phyloP scores from a whole-genome alignment of 2,329 filamentous ascomycete genomes.

The Taxawa tesnikishii region DNA sequence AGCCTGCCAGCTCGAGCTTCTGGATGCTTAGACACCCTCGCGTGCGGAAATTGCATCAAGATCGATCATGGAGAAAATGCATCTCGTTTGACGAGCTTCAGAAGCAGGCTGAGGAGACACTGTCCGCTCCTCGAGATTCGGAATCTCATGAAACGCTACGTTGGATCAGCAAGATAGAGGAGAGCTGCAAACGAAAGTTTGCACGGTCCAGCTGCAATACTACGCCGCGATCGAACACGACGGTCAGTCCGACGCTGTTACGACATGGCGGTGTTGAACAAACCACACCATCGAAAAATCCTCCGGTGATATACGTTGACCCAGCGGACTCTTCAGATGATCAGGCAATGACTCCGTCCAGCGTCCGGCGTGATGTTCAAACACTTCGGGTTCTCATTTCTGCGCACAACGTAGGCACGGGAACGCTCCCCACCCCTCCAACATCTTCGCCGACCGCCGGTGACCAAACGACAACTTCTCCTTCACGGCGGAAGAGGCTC shows the following conservation, averaged over 20 bases:
- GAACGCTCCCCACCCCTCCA: too few relatives aligned
- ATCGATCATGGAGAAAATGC: conserved; percentile 57
- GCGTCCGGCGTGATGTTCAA: too few relatives aligned
- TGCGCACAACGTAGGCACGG: too few relatives aligned
- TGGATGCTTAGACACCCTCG: conserved; percentile 67
- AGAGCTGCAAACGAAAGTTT: conserved; percentile 15
- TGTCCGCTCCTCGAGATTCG: conserved; percentile 35
- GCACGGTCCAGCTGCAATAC: conserved; percentile 13
- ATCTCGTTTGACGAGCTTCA: conserved; percentile 61
- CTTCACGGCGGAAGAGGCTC: too few relatives aligned
- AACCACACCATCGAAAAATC: too few relatives aligned
- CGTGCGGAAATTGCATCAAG: conserved; percentile 64
- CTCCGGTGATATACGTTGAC: too few relatives aligned
- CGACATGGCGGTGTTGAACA: too few relatives aligned
- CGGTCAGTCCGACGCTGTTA: neutral
- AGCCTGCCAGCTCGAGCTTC: conserved; percentile 54
- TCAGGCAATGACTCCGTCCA: too few relatives aligned
- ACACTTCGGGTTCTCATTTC: too few relatives aligned
- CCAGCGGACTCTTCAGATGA: too few relatives aligned
- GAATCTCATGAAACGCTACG: conserved; percentile 48
- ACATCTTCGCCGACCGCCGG: too few relatives aligned
- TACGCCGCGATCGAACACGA: conserved; percentile 9
- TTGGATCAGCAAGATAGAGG: conserved; percentile 51
- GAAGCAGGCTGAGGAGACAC: conserved; percentile 47
- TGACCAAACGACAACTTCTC: too few relatives aligned